Conservation (phyloP, 2,329 filamentous ascomycete species). For the Hypoxylon sp. region DNA sequence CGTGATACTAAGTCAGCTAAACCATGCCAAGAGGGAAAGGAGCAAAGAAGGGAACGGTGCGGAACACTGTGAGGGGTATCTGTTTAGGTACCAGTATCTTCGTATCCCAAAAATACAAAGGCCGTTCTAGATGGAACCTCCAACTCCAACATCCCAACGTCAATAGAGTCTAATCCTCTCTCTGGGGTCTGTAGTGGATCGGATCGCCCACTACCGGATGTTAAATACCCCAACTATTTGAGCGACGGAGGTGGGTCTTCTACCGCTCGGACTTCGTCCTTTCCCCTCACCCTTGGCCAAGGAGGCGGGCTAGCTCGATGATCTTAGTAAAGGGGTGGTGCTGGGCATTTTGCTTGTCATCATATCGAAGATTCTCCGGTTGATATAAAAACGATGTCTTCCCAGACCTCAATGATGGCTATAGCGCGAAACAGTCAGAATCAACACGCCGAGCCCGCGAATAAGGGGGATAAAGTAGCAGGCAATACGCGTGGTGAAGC, state of each 20-base stretch:
- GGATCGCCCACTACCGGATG: neutral
- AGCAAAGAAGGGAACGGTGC: neutral
- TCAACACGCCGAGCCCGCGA: constrained; percentile 5
- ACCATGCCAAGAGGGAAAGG: neutral
- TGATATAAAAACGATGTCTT: constrained; percentile 8
- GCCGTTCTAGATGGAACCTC: neutral
- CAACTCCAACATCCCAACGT: neutral
- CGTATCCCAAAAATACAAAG: neutral
- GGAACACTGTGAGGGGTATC: constrained; percentile 9
- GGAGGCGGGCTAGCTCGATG: neutral
- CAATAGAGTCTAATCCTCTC: neutral
- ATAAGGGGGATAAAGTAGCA: constrained; percentile 17
- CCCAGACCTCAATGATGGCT: constrained; percentile 18
- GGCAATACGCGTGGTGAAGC: constrained; percentile 13
- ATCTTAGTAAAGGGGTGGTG: neutral
- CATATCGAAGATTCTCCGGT: constrained; percentile 7
- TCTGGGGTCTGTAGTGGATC: neutral
- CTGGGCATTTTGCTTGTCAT: constrained; percentile 17
- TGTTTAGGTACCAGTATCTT: too few species aligned
- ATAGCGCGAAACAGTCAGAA: constrained; percentile 10
- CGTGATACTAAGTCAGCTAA: neutral
- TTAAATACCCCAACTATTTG: constrained; percentile 4
- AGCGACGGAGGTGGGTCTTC: neutral
- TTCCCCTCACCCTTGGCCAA: constrained; percentile 2
- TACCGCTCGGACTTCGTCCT: neutral